phyloP scores from a whole-genome alignment of 257 asterid genomes.

The Penstemon newberryi region DNA sequence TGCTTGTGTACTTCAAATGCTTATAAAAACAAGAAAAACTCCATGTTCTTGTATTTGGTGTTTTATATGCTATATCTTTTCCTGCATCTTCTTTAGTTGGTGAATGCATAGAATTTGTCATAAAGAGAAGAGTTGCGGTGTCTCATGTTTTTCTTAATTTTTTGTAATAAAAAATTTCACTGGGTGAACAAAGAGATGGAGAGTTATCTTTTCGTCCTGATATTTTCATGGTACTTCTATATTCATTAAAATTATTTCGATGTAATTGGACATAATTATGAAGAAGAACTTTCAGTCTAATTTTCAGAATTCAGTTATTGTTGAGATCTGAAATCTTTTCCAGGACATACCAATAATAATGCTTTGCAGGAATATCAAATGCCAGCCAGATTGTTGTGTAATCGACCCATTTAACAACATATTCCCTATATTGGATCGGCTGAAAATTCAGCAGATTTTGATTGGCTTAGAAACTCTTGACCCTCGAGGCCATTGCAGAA shows the following conservation, averaged over 20 bases:
- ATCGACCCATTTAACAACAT: slow-evolving; percentile 82
- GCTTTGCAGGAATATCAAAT: slow-evolving; percentile 56
- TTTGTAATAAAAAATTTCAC: not conserved
- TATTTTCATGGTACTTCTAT: slow-evolving; percentile 3
- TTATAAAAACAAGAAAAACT: too few species aligned
- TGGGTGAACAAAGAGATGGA: not conserved
- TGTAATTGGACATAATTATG: slow-evolving; percentile 6
- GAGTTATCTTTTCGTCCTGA: not conserved
- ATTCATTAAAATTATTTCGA: not conserved
- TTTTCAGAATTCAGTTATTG: slow-evolving; percentile 16
- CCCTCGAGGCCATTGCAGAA: slow-evolving; percentile 49
- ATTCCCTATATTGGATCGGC: slow-evolving; percentile 77
- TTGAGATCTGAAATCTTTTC: slow-evolving; percentile 21
- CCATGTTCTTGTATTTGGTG: too few species aligned
- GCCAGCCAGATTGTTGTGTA: slow-evolving; percentile 54
- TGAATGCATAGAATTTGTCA: not conserved
- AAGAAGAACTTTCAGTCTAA: not conserved
- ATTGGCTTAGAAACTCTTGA: slow-evolving; percentile 61
- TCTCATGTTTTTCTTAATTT: not conserved
- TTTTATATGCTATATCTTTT: not conserved
- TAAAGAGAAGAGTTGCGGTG: not conserved
- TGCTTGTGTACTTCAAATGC: too few species aligned
- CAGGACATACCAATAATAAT: slow-evolving; percentile 14
- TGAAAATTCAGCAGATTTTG: slow-evolving; percentile 79
- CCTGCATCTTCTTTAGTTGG: not conserved